A percentile compares a stretch with the other conserved stretches of the same genome.
phyloP scores from a whole-genome alignment of 805 yeast species.

The Cyberlindnera euphorbiae region DNA sequence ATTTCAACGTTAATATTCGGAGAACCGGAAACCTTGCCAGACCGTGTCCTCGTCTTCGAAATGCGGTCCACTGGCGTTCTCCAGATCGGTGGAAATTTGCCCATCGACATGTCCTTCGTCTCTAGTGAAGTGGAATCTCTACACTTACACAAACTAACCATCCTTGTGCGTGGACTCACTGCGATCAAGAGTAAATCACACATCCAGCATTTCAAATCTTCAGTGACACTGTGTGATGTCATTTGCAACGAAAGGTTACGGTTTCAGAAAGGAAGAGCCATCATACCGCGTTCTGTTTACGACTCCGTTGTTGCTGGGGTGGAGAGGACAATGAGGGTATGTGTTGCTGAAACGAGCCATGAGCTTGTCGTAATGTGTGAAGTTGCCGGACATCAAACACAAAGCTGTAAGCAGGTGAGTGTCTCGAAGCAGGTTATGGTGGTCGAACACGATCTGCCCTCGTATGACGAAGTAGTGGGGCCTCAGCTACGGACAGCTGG shows the following conservation, averaged over 20 bases:
- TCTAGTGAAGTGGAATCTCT: background rate
- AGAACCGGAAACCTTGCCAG: slow-evolving; percentile 7
- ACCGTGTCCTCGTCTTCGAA: slow-evolving; percentile 3
- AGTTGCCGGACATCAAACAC: slow-evolving; percentile 3
- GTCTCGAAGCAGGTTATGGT: slow-evolving; percentile 6
- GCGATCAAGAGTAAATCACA: slow-evolving; percentile 1
- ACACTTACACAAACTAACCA: slow-evolving; percentile 6
- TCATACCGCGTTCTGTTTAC: slow-evolving; percentile 3
- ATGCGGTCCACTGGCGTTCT: slow-evolving; percentile 7
- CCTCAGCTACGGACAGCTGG: slow-evolving; percentile 9
- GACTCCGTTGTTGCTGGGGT: slow-evolving; percentile 9
- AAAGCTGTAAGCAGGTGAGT: background rate
- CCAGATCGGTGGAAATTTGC: slow-evolving; percentile 8
- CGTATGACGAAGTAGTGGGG: slow-evolving; percentile 12
- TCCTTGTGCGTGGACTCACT: background rate
- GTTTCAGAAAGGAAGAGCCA: slow-evolving; percentile 3
- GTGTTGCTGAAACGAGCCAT: slow-evolving; percentile 9
- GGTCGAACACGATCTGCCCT: slow-evolving; percentile 10
- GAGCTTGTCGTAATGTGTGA: slow-evolving; percentile 6
- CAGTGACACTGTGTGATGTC: slow-evolving; percentile 9
- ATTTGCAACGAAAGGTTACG: slow-evolving; percentile 7
- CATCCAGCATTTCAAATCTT: background rate
- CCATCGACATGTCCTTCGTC: slow-evolving; percentile 10
- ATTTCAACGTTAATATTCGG: slow-evolving; percentile 6
- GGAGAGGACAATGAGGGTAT: slow-evolving; percentile 7